Evolutionary conservation across 1,284 basidiomycete species (phyloP), one percentile per base, ranked within the genome.

Genomic region (Irpex sp.): DNA sequence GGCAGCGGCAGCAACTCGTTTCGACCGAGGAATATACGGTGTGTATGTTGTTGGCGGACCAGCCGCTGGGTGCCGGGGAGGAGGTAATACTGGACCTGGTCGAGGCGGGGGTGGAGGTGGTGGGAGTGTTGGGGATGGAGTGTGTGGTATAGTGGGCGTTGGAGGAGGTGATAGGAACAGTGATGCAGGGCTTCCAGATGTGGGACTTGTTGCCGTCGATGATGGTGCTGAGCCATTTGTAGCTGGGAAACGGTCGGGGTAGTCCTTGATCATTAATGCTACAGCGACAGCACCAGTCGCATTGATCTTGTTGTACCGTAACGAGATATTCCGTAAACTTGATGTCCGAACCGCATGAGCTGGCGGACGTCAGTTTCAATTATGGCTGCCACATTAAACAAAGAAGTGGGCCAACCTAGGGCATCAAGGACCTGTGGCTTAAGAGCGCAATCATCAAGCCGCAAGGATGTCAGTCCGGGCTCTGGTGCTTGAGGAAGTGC

Each of bases 241-340:
- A 37, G 60, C 69, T n/a, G 85, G 81, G 55, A 87, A 80, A 56
- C 87, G 81, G 69, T 95, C 93, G 3, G 93, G 93, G 71, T 97
- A 97, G 75, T 98, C 95, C 62, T 92, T 87, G 66, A 97, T 94
- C 93, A 97, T 96, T 58, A 97, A 82, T 0, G 95, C 94, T n/a
- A 98, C 81, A 0, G 94, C 90, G 2, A 97, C 94, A 1, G 91
- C 94, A 21, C 94, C 93, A 0, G 89, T 84, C 0, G 87, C 83
- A 46, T 83, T 87, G 68, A 97, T 97, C 58, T 86, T 86, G 75
- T 97, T 97, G 59, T 93, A 84, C 31, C 95, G 85, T 11, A 97
- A 77, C 0, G 94, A 97, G 60, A 97, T 88, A 70, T 97, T 93
- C 66, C 87, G 85, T 58, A 98, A 77, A 0, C 89, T 88, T 0